These are phyloP conservation scores for Jasminum sambac DNA, from an alignment of 257 asterid species.

Conservation along the genomic window DNA sequence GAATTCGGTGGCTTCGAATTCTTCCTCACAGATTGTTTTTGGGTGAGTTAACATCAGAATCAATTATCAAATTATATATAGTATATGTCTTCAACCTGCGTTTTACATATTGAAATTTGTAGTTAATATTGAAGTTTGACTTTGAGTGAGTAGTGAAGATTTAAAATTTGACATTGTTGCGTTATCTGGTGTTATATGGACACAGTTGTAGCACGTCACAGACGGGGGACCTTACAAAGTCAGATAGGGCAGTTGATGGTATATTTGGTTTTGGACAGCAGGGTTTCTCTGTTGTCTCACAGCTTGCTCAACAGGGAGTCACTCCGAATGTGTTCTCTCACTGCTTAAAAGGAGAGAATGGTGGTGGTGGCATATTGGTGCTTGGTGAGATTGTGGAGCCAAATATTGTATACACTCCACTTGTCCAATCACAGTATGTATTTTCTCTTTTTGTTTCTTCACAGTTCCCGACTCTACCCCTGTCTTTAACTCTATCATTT, in stretches of 20 bases:
- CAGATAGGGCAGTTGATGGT: slow-evolving; percentile 98
- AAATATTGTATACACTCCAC: slow-evolving; percentile 83
- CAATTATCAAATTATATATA: background rate
- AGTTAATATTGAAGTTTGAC: too few species aligned
- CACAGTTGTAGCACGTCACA: slow-evolving; percentile 96
- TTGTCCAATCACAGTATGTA: slow-evolving; percentile 90
- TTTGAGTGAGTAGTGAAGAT: too few species aligned
- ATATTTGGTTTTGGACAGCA: slow-evolving; percentile 98
- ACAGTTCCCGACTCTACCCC: background rate
- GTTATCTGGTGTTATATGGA: slow-evolving; percentile 3
- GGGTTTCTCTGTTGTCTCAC: slow-evolving; percentile 83
- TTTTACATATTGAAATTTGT: background rate
- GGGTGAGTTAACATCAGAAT: slow-evolving; percentile 48
- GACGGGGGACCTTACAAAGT: slow-evolving; percentile 89
- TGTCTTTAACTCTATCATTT: background rate
- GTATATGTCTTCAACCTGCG: background rate
- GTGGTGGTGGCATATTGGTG: slow-evolving; percentile 91
- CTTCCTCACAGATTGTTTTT: slow-evolving; percentile 79
- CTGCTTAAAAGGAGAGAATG: slow-evolving; percentile 74
- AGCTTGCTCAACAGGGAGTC: slow-evolving; percentile 79
- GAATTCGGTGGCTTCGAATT: slow-evolving; percentile 53
- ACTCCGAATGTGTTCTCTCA: slow-evolving; percentile 85
- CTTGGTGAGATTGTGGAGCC: slow-evolving; percentile 92
- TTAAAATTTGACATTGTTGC: background rate
- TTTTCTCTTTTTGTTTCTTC: slow-evolving; percentile 23